phyloP scores from a whole-genome alignment of 2,329 filamentous ascomycete genomes.

The Botryotinia narcissicola region DNA sequence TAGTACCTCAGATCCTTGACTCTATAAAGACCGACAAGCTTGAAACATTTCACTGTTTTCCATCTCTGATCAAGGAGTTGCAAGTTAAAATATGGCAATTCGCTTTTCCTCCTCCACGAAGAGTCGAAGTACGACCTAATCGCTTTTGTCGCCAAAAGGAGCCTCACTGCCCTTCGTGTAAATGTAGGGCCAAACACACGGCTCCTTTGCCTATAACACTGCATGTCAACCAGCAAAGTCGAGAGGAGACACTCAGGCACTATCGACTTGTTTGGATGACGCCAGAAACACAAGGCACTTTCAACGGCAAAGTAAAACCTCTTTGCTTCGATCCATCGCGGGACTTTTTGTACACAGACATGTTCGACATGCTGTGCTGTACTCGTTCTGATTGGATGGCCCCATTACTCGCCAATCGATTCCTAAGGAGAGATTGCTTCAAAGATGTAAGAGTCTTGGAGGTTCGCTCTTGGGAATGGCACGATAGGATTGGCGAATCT shows the following conservation, averaged over 20 bases:
- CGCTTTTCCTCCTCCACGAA: not conserved
- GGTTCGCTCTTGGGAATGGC: not conserved
- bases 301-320: not conserved
- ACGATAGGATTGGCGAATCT: not conserved
- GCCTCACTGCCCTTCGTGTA: not conserved
- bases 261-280: not conserved
- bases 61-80: not conserved
- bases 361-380: not conserved
- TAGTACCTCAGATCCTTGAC: not conserved
- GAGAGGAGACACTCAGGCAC: not conserved
- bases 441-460: not conserved
- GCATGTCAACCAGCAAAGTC: not conserved
- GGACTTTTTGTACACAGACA: not conserved
- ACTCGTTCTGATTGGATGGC: no score
- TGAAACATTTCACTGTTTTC: not conserved
- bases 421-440: not conserved
- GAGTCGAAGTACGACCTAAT: not conserved
- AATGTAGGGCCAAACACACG: not conserved
- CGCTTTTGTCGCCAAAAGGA: not conserved
- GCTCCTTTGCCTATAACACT: not conserved
- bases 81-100: not conserved
- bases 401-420: not conserved
- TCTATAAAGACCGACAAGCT: not conserved
- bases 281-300: not conserved
- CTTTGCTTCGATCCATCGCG: not conserved